Conservation (phyloP, 352 stramenopile species). For the Elongisporangium undulatum region DNA sequence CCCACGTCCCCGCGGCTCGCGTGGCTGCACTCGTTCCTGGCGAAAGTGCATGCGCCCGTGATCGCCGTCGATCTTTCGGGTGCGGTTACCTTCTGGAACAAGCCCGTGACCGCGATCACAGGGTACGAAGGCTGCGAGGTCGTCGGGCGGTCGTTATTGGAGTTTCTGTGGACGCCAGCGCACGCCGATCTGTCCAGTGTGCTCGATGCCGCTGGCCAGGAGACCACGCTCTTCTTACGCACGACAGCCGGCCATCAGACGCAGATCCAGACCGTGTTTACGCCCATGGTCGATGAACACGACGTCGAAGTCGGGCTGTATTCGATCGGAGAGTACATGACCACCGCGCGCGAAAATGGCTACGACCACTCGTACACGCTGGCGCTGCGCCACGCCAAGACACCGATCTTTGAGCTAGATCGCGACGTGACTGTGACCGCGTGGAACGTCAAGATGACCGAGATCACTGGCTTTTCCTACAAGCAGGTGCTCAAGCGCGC, state of each 20-base stretch:
- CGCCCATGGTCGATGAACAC: conserved; percentile 31
- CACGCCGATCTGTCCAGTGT: conserved; percentile 3
- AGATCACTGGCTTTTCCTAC: conserved; percentile 64
- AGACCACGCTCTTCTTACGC: conserved; percentile 43
- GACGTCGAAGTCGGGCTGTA: conserved; percentile 16
- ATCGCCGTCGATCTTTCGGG: conserved; percentile 36
- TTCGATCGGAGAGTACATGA: conserved; percentile 50
- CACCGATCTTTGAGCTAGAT: conserved; percentile 78
- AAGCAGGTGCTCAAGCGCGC: conserved; percentile 51
- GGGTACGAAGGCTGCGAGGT: conserved; percentile 21
- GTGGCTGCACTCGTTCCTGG: conserved; percentile 23
- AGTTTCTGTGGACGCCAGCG: conserved; percentile 23
- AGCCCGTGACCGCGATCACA: conserved; percentile 40
- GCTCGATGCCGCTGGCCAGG: conserved; percentile 13
- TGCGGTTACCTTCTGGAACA: conserved; percentile 59
- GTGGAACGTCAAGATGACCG: conserved; percentile 58
- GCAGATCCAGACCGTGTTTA: conserved; percentile 55
- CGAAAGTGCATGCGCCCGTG: conserved; percentile 43
- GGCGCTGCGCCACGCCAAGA: conserved; percentile 69
- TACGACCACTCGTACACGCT: conserved; percentile 38
- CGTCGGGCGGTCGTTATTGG: conserved; percentile 23
- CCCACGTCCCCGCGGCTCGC: neutral
- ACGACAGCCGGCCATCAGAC: conserved; percentile 27
- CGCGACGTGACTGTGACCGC: conserved; percentile 46
- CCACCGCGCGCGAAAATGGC: conserved; percentile 31